Percentiles rank a stretch among this genome's conserved stretches.
Conservation (phyloP, 1,139 yeast species). For the Lodderomyces oxycetoniae region DNA sequence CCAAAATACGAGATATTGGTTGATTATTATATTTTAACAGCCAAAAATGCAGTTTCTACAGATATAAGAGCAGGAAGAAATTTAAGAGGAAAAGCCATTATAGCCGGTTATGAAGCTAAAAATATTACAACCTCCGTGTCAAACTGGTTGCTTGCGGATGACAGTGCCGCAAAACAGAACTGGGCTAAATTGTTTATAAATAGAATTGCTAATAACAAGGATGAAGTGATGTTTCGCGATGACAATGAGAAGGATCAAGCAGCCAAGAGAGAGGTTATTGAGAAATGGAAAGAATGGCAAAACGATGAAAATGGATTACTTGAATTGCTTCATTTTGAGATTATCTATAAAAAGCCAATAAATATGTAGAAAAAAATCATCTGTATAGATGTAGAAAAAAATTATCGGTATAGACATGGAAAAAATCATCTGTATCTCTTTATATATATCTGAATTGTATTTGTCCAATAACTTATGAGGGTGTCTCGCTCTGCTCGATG, state of each 20-base stretch:
- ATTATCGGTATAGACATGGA: no score
- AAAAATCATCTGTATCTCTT: no score
- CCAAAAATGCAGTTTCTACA: slow-evolving; percentile 13
- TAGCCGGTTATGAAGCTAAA: slow-evolving; percentile 18
- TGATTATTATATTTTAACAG: slow-evolving; percentile 10
- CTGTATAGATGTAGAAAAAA: no score
- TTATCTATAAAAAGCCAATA: slow-evolving; percentile 16
- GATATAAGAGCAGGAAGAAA: slow-evolving; percentile 17
- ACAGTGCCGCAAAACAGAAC: slow-evolving; percentile 7
- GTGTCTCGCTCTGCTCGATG: no score
- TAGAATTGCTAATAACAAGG: slow-evolving; percentile 13
- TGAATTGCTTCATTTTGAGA: slow-evolving; percentile 16
- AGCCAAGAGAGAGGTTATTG: slow-evolving; percentile 8
- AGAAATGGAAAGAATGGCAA: slow-evolving; percentile 16
- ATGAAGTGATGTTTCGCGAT: slow-evolving; percentile 11
- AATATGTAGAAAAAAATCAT: no score
- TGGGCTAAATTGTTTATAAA: slow-evolving; percentile 12
- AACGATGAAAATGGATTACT: slow-evolving; percentile 15
- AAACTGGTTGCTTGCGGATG: slow-evolving; percentile 16
- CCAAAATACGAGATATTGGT: slow-evolving; percentile 15
- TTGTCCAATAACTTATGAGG: no score
- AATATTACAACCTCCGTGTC: slow-evolving; percentile 14
- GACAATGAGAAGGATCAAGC: slow-evolving; percentile 12
- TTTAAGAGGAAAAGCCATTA: slow-evolving; percentile 16
- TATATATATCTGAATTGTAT: no score